Percentiles rank a stretch among this genome's conserved stretches.
phyloP scores from a whole-genome alignment of 768 basidiomycete species.

The Tricholoma flavovirens region DNA sequence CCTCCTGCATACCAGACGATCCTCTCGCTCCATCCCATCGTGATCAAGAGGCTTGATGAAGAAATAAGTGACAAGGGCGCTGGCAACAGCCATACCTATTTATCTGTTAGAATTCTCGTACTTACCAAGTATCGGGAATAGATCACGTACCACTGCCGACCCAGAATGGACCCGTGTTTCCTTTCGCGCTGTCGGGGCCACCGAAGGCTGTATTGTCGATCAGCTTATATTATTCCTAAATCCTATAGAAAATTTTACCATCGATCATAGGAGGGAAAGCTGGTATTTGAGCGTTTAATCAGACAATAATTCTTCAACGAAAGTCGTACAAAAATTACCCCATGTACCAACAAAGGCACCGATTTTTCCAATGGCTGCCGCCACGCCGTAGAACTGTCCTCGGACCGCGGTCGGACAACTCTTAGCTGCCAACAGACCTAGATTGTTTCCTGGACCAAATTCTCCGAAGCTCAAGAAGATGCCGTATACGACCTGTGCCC shows the following conservation, averaged over 20 bases:
- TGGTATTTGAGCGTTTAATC: slow-evolving; percentile 19
- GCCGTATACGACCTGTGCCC: slow-evolving; percentile 69
- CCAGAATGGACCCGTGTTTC: slow-evolving; percentile 87
- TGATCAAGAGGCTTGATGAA: slow-evolving; percentile 69
- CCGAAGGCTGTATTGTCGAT: slow-evolving; percentile 48
- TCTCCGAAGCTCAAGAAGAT: slow-evolving; percentile 90
- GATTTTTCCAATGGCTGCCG: slow-evolving; percentile 81
- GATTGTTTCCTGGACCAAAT: slow-evolving; percentile 81
- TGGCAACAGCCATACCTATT: slow-evolving; percentile 65
- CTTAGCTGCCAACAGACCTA: slow-evolving; percentile 84
- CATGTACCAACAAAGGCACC: slow-evolving; percentile 83
- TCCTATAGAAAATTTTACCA: slow-evolving; percentile 31
- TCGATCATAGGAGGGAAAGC: slow-evolving; percentile 65
- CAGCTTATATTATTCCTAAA: slow-evolving; percentile 1
- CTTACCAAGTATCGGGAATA: neutral
- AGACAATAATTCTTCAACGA: neutral
- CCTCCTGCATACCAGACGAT: slow-evolving; percentile 46
- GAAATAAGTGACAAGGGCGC: slow-evolving; percentile 66
- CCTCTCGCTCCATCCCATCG: slow-evolving; percentile 79
- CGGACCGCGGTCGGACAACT: slow-evolving; percentile 80
- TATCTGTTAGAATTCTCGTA: slow-evolving; percentile 2
- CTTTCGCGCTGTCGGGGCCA: slow-evolving; percentile 41
- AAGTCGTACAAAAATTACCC: slow-evolving; percentile 37
- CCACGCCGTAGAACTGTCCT: slow-evolving; percentile 81
- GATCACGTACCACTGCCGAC: slow-evolving; percentile 56